These are phyloP conservation scores for Populus hybrid DNA, from an alignment of 441 rosid genomes.

Conservation along the genomic window DNA sequence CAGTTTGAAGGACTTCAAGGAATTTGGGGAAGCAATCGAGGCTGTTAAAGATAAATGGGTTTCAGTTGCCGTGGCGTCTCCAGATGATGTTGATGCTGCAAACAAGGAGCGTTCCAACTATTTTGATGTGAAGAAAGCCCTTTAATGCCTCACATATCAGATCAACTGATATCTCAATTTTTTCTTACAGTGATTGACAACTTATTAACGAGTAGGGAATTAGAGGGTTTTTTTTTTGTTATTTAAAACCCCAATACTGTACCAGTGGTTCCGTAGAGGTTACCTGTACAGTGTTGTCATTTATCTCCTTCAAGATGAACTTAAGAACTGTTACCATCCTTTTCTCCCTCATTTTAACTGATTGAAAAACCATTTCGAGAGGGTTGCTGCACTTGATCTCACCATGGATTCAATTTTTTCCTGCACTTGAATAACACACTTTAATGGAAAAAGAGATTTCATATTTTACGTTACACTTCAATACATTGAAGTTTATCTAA, in stretches of 20 bases:
- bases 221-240: background rate
- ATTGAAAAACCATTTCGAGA: background rate
- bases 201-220: background rate
- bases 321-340: background rate
- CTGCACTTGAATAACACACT: background rate
- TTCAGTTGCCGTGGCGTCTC: conserved; percentile 74
- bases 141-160: conserved; percentile 26
- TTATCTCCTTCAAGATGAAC: background rate
- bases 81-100: conserved; percentile 68
- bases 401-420: background rate
- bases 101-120: conserved; percentile 52
- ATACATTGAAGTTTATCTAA: too few species aligned
- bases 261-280: too few species aligned
- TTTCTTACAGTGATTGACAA: background rate
- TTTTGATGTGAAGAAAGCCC: conserved; percentile 72
- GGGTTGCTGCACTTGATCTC: background rate
- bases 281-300: background rate
- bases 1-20: conserved; percentile 88
- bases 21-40: conserved; percentile 67
- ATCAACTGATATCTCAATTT: background rate
- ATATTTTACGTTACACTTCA: background rate
- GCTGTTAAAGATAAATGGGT: conserved; percentile 63
- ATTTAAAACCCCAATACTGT: background rate
- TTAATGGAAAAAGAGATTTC: background rate
- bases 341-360: background rate